Percentiles rank a stretch among this genome's conserved stretches.
Conservation (phyloP, 352 stramenopile species). For the Aphanomyces stellatus region DNA sequence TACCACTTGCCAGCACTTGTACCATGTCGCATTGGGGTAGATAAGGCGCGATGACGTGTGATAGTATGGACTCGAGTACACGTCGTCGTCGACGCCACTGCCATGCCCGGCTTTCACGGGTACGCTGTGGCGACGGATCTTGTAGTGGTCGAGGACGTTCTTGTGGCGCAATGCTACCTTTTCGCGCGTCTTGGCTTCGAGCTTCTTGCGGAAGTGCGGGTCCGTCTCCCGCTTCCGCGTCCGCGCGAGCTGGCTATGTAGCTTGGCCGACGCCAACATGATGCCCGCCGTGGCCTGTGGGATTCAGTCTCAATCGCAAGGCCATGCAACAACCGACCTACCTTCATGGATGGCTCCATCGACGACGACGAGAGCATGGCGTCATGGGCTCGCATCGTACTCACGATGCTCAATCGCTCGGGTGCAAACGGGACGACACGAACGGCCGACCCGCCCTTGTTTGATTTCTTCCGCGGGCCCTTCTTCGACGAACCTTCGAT, state of each 20-base stretch:
- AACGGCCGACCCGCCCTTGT: not conserved
- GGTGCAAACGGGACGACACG: constrained; percentile 1
- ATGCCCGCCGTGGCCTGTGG: not conserved
- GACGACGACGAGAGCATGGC: not conserved
- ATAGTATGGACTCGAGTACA: not conserved
- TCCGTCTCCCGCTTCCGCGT: not conserved
- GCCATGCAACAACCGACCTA: not conserved
- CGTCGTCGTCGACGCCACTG: not conserved
- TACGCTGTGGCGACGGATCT: too few species aligned
- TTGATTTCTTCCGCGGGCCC: too few species aligned
- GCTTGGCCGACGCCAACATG: not conserved
- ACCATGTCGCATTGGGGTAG: constrained; percentile 53
- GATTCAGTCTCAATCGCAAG: too few species aligned
- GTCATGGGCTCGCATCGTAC: not conserved
- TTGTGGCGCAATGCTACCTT: not conserved
- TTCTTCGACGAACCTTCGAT: too few species aligned
- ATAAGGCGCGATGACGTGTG: constrained; percentile 30
- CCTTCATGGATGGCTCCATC: not conserved
- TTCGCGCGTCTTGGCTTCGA: not conserved
- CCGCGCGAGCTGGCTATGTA: not conserved
- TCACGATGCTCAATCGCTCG: not conserved
- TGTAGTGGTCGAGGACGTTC: not conserved
- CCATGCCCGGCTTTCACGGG: not conserved
- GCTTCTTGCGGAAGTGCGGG: not conserved
- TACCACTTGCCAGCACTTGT: constrained; percentile 71